Base-by-base conservation (phyloP, 176 grass and related monocot species). In the Canna indica region DNA sequence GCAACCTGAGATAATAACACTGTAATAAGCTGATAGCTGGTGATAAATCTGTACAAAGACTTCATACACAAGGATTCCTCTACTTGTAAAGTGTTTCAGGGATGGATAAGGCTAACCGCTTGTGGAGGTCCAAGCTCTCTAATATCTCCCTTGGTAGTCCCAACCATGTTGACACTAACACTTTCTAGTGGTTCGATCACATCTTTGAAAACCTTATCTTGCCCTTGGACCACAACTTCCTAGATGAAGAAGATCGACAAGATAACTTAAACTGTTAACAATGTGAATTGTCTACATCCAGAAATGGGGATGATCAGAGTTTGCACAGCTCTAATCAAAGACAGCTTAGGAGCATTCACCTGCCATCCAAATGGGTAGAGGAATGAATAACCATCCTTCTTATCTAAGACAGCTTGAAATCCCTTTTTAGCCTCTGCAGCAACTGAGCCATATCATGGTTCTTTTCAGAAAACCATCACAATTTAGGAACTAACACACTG, bases 121-220 rank as follows among this genome's bases (percentile, higher is more conserved):
- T 99, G 78, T 45, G 89, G 89, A 17, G 86, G 76, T 20, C 94
- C 89, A 61, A 99, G 90, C 4, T 99, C 94, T 73, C 84, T 79
- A 14, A 99, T 75, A 73, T 93, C 84, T 68, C 90, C 62, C 70
- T 99, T 93, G 82, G 1, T 90, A 44, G 94, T 99, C 13, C 84
- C 27, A 61, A 99, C 80, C 36, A 86, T 79, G 64, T 90, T 93
- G 68, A 99, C 58, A 70, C 94, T 99, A 39, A 97, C 86, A 80
- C 79, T 93, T 79, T 93, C 89, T 46, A 99, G 79, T 9, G 89
- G 94, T 63, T 99, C 89, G 16, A 99, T 93, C 42, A 93, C 89
- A 77, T 93, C 86, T 87, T 99, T 99, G 84, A 90, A 93, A 34
- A 93, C 89, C 84, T 97, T 97, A 50, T 93, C 94, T 81, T 97